Evolutionary conservation across 139 green algal species (phyloP).

Genomic region (Yamagishiella unicocca): DNA sequence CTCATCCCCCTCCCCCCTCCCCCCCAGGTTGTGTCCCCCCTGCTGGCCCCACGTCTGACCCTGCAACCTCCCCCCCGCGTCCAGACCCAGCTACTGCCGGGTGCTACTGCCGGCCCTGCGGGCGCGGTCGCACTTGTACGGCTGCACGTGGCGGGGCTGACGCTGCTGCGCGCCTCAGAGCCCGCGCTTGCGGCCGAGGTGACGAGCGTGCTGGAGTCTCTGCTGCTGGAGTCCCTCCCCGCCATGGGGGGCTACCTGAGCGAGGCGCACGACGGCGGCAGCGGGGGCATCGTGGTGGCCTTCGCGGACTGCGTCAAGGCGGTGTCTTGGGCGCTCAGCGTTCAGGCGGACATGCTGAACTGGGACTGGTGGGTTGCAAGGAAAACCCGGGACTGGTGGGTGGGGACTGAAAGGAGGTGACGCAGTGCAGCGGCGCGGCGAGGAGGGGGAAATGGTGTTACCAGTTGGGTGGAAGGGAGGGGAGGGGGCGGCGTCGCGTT

Average conservation of each 20-base stretch:
- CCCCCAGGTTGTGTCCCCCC: not conserved
- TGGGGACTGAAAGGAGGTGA: not conserved
- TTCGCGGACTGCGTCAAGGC: constrained; percentile 5
- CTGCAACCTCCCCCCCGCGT: constrained; percentile 16
- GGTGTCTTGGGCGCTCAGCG: constrained; percentile 29
- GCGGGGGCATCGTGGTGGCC: not conserved
- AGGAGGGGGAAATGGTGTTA: not conserved
- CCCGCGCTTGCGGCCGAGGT: not conserved
- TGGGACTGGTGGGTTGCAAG: constrained; percentile 20
- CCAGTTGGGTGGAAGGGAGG: not conserved
- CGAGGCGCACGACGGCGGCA: constrained; percentile 7
- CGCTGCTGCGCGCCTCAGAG: not conserved
- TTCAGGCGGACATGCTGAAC: constrained; percentile 31
- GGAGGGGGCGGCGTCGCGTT: not conserved
- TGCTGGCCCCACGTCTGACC: constrained; percentile 1
- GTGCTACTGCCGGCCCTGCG: not conserved
- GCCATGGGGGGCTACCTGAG: constrained; percentile 1
- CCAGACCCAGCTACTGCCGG: constrained; percentile 19
- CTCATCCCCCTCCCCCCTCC: not conserved
- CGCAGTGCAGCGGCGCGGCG: not conserved
- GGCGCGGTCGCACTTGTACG: constrained; percentile 3
- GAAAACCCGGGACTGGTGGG: no score
- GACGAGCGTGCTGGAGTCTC: not conserved
- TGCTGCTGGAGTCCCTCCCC: constrained; percentile 30
- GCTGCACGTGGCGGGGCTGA: constrained; percentile 14